Percentiles rank a stretch among this genome's conserved stretches.
These are phyloP conservation scores for Fusarium sp. DNA, from an alignment of 2,329 filamentous ascomycete species.

Conservation along the genomic window DNA sequence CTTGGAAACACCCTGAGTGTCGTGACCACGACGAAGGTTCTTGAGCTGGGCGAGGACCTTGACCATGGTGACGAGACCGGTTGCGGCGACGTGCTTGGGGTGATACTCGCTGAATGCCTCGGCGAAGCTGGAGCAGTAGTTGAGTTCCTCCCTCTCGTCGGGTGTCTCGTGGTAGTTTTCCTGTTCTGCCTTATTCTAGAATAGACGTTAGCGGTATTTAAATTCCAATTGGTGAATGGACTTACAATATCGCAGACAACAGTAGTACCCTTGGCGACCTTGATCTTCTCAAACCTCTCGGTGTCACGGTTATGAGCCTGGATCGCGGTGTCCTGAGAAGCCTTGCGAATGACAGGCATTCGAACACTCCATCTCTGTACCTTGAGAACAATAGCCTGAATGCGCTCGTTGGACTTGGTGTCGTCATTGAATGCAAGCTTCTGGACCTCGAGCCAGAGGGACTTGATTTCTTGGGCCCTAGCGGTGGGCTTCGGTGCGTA, in stretches of 20 bases:
- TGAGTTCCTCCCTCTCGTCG: background rate
- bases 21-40: conserved; percentile 24
- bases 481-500: background rate
- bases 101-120: conserved; percentile 27
- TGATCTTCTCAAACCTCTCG: background rate
- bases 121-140: conserved; percentile 26
- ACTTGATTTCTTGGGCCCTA: background rate
- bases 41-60: conserved; percentile 33
- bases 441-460: background rate
- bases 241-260: conserved; percentile 8
- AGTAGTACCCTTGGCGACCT: background rate
- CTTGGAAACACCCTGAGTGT: conserved; percentile 26
- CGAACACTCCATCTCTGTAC: background rate
- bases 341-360: background rate
- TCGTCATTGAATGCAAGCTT: background rate
- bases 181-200: background rate
- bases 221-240: background rate
- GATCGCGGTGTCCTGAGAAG: background rate
- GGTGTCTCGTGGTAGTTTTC: background rate
- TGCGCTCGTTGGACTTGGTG: background rate
- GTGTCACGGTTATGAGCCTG: background rate
- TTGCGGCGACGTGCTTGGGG: conserved; percentile 23
- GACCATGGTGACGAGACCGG: conserved; percentile 21
- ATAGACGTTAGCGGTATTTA: fast-evolving
- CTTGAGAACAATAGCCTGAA: background rate